phyloP scores from a whole-genome alignment of 116 monocot species.

The Posidonia oceanica region DNA sequence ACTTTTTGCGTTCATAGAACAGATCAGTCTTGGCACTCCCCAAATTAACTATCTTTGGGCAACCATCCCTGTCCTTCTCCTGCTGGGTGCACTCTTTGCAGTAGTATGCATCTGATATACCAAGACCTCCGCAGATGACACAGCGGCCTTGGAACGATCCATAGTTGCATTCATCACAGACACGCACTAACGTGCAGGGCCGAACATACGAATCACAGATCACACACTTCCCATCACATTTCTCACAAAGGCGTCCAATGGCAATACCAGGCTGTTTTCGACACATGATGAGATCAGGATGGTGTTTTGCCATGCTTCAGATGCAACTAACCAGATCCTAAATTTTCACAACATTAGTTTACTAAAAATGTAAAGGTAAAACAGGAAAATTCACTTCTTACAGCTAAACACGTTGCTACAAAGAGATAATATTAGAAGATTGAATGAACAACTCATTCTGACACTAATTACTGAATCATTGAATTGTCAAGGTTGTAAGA shows the following conservation, averaged over 20 bases:
- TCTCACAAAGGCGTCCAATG: conserved; percentile 41
- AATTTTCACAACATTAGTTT: no score
- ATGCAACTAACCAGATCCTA: no score
- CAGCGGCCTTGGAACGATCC: conserved; percentile 45
- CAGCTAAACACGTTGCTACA: no score
- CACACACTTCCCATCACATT: conserved; percentile 42
- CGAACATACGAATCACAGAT: conserved; percentile 42
- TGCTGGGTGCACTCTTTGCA: conserved; percentile 48
- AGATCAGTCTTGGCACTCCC: conserved; percentile 47
- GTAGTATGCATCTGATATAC: conserved; percentile 47
- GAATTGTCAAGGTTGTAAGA: no score
- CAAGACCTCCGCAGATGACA: conserved; percentile 41
- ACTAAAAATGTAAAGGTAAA: no score
- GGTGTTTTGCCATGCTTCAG: conserved; percentile 38
- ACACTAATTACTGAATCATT: no score
- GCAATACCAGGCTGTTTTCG: conserved; percentile 43
- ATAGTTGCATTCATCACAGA: conserved; percentile 47
- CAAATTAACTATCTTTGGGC: conserved; percentile 43
- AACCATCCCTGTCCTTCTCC: conserved; percentile 45
- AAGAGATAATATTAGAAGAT: no score
- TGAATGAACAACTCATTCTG: no score
- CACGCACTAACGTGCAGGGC: conserved; percentile 37
- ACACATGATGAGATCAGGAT: conserved; percentile 51
- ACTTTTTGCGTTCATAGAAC: conserved; percentile 45
- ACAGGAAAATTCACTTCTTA: no score